phyloP scores from a whole-genome alignment of 179 eudicot species.

The Silene noctiflora region DNA sequence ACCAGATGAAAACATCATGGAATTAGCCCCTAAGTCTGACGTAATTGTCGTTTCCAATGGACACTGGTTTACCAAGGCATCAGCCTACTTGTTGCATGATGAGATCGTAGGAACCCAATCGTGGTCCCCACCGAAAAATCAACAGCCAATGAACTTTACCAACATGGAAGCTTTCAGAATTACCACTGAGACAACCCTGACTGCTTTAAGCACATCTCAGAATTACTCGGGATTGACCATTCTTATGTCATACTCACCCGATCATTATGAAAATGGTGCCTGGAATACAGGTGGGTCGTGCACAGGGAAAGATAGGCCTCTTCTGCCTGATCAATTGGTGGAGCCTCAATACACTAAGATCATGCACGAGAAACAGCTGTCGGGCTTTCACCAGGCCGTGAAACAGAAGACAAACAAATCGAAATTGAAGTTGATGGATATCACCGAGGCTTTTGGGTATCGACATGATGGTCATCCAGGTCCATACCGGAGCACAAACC shows the following conservation, averaged over 20 bases:
- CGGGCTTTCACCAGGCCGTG: slow-evolving; percentile 50
- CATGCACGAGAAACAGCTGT: slow-evolving; percentile 70
- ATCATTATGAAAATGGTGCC: slow-evolving; percentile 81
- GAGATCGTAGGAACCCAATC: slow-evolving; percentile 74
- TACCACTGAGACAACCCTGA: slow-evolving; percentile 59
- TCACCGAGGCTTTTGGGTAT: slow-evolving; percentile 60
- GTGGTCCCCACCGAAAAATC: slow-evolving; percentile 51
- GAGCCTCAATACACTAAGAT: slow-evolving; percentile 59
- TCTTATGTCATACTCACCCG: slow-evolving; percentile 70
- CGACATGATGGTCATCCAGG: slow-evolving; percentile 97
- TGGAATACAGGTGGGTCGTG: slow-evolving; percentile 95
- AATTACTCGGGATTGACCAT: slow-evolving; percentile 69
- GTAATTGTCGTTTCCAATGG: slow-evolving; percentile 72
- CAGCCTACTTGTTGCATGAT: slow-evolving; percentile 53
- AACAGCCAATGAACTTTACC: slow-evolving; percentile 37
- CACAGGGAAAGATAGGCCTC: slow-evolving; percentile 69
- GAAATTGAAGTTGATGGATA: slow-evolving; percentile 63
- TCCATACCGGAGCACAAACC: slow-evolving; percentile 62
- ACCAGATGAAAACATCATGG: slow-evolving; percentile 66
- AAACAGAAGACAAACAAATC: slow-evolving; percentile 47
- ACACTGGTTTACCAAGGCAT: slow-evolving; percentile 85
- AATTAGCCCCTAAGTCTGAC: slow-evolving; percentile 43
- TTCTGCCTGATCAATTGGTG: slow-evolving; percentile 44
- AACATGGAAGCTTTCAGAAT: slow-evolving; percentile 60
- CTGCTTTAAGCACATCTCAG: slow-evolving; percentile 53